Percentiles rank a stretch among this genome's conserved stretches.
Conservation (phyloP, 2,329 filamentous ascomycete genomes). For the Ophiocordyceps unilateralis region DNA sequence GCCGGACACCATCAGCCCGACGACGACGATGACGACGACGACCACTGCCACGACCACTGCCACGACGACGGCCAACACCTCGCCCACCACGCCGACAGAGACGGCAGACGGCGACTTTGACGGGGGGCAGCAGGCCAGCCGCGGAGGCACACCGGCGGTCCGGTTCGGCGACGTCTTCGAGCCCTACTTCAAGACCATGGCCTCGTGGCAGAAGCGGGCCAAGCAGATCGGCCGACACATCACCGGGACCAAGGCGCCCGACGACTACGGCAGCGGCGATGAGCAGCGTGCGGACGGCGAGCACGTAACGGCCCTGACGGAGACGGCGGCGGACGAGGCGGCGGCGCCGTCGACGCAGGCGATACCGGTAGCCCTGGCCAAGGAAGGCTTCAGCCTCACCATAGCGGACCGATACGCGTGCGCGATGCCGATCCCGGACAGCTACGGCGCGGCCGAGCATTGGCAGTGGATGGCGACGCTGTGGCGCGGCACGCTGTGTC, state of each 20-base stretch:
- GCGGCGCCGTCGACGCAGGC: conserved; percentile 14
- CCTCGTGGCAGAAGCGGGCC: conserved; percentile 55
- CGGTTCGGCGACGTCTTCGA: conserved; percentile 24
- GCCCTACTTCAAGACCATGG: conserved; percentile 49
- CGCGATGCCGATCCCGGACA: conserved; percentile 56
- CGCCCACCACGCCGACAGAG: background rate
- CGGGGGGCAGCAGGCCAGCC: no score
- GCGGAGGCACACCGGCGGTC: background rate
- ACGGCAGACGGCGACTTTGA: background rate
- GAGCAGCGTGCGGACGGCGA: conserved; percentile 2
- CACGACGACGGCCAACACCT: background rate
- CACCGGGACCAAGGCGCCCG: conserved; percentile 9
- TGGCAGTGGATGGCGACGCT: conserved; percentile 96
- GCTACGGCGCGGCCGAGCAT: conserved; percentile 71
- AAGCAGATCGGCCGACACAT: conserved; percentile 46
- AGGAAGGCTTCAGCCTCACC: conserved; percentile 63
- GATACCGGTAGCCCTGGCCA: conserved; percentile 54
- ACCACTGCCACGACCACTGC: background rate
- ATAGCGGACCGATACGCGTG: conserved; percentile 61
- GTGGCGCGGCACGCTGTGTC: conserved; percentile 72
- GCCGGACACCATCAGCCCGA: background rate
- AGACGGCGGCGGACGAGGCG: conserved; percentile 2
- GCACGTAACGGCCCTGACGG: conserved; percentile 1
- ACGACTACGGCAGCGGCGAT: background rate
- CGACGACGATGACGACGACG: background rate